Percentiles rank a stretch among this genome's conserved stretches.
phyloP scores from a whole-genome alignment of 345 rosid species.

The Ceriops zippeliana region DNA sequence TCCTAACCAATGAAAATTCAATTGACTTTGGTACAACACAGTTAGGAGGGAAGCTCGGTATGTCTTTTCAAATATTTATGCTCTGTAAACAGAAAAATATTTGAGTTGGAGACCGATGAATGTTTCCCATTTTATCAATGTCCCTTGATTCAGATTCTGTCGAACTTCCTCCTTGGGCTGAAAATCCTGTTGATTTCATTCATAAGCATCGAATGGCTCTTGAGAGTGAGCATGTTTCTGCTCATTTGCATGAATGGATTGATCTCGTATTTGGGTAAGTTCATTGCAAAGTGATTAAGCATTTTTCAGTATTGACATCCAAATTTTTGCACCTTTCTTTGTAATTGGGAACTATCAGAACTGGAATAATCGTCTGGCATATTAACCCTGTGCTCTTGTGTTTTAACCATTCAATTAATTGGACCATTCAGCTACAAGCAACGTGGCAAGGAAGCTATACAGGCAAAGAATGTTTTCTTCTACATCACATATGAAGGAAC shows the following conservation, averaged over 20 bases:
- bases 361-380: background rate
- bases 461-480: slow-evolving; percentile 91
- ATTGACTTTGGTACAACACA: slow-evolving; percentile 91
- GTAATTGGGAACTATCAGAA: background rate
- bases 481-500: slow-evolving; percentile 97
- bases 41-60: slow-evolving; percentile 90
- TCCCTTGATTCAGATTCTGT: slow-evolving; percentile 65
- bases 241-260: slow-evolving; percentile 96
- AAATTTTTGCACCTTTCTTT: background rate
- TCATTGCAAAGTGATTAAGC: slow-evolving; percentile 1
- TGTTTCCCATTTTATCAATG: background rate
- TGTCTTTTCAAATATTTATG: slow-evolving; percentile 21
- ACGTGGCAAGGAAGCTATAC: slow-evolving; percentile 97
- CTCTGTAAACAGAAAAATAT: background rate
- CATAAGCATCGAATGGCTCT: slow-evolving; percentile 92
- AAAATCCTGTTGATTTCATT: slow-evolving; percentile 85
- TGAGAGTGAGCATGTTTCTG: slow-evolving; percentile 95
- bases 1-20: slow-evolving; percentile 80
- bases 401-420: slow-evolving; percentile 17
- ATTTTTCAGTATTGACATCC: background rate
- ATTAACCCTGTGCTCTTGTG: background rate
- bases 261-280: slow-evolving; percentile 94
- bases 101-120: background rate
- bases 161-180: slow-evolving; percentile 95
- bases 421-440: slow-evolving; percentile 72